Percentiles rank a stretch among this genome's conserved stretches.
phyloP scores from a whole-genome alignment of 345 rosid genomes.

The Sonneratia caseolaris region DNA sequence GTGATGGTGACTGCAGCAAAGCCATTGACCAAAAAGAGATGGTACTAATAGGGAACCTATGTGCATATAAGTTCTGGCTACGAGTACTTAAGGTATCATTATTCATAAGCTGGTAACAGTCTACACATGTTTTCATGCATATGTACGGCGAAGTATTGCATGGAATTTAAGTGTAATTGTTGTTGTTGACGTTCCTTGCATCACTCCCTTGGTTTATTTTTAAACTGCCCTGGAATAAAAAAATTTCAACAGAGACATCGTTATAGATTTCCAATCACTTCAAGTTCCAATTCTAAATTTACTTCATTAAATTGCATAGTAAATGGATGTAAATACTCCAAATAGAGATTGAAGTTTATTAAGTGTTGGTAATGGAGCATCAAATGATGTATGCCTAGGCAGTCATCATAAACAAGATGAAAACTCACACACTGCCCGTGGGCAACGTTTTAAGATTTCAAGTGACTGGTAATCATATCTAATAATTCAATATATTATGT shows the following conservation, averaged over 20 bases:
- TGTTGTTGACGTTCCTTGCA: background rate
- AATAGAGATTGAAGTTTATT: background rate
- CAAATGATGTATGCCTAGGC: background rate
- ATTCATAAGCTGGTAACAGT: constrained; percentile 9
- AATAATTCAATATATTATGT: too few relatives aligned
- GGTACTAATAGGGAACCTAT: constrained; percentile 52
- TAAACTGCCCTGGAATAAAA: too few relatives aligned
- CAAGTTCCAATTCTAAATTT: background rate
- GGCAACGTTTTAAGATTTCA: too few relatives aligned
- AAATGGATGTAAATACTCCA: background rate
- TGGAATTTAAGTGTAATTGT: background rate
- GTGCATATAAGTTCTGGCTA: constrained; percentile 89
- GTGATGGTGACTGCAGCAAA: constrained; percentile 26
- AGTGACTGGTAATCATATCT: too few relatives aligned
- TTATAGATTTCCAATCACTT: background rate
- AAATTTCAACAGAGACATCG: too few relatives aligned
- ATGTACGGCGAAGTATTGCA: background rate
- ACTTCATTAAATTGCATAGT: background rate
- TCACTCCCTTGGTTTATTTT: background rate
- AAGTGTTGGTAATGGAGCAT: background rate
- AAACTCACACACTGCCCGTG: too few relatives aligned
- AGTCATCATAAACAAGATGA: background rate
- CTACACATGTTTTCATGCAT: constrained; percentile 4
- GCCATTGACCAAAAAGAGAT: constrained; percentile 54
- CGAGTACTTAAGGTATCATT: constrained; percentile 55